Conservation (phyloP, 495 filamentous ascomycete genomes). For the Delitschia confertaspora region DNA sequence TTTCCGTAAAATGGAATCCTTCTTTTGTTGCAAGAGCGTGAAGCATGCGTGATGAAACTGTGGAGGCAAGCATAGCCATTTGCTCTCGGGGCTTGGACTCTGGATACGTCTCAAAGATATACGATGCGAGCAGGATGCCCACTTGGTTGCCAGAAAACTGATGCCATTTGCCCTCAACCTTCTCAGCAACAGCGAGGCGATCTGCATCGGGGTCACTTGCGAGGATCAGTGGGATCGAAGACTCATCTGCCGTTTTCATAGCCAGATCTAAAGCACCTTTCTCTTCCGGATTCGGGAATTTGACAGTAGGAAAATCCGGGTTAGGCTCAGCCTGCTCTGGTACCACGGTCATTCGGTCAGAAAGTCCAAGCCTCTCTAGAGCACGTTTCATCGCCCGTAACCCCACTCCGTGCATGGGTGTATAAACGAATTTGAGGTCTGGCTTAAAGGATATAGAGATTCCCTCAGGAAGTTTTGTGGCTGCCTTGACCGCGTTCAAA, state of each 20-base stretch:
- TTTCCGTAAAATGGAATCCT: slow-evolving; percentile 53
- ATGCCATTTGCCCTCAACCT: slow-evolving; percentile 49
- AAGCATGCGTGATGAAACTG: slow-evolving; percentile 62
- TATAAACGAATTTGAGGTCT: slow-evolving; percentile 50
- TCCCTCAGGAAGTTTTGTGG: slow-evolving; percentile 10
- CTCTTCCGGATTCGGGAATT: slow-evolving; percentile 67
- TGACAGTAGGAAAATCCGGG: slow-evolving; percentile 61
- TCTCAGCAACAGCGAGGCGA: slow-evolving; percentile 59
- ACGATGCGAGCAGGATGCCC: slow-evolving; percentile 53
- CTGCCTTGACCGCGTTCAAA: slow-evolving; percentile 22
- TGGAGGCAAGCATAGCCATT: slow-evolving; percentile 50
- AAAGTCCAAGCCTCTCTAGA: slow-evolving; percentile 41
- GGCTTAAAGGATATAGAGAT: neutral
- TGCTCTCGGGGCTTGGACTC: slow-evolving; percentile 31
- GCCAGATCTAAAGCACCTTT: slow-evolving; percentile 59
- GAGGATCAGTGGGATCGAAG: slow-evolving; percentile 45
- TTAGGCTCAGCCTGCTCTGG: slow-evolving; percentile 45
- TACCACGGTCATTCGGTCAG: slow-evolving; percentile 30
- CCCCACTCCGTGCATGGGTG: slow-evolving; percentile 63
- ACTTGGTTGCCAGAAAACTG: slow-evolving; percentile 63
- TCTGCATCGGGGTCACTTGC: slow-evolving; percentile 69
- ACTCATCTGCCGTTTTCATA: slow-evolving; percentile 44
- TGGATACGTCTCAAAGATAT: slow-evolving; percentile 44
- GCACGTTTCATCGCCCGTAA: slow-evolving; percentile 40
- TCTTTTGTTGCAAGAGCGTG: slow-evolving; percentile 47